Base-by-base conservation (phyloP, 495 filamentous ascomycete genomes). In the Daldinia loculata region DNA sequence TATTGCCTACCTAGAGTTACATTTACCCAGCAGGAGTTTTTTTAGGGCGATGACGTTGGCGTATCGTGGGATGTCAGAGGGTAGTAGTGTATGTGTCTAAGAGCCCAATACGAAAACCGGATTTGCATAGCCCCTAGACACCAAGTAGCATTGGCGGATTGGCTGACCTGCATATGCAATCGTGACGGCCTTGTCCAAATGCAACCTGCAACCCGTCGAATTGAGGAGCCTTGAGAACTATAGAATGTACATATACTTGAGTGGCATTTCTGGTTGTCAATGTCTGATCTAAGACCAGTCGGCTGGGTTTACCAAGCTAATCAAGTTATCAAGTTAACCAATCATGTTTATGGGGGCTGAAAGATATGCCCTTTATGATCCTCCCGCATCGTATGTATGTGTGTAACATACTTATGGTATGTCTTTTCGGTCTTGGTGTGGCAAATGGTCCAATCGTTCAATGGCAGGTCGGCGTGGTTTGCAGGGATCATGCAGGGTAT, bases 21-120 rank as follows among this genome's bases (percentile, higher is more conserved):
- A 72, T 65, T 58, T 39, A 24, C 43, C 7, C 9, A 48, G 52
- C 30, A 38, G 24, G 63, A n/a, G 26, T 29, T 53, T 56, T 72
- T 72, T 75, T 72, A 67, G 63, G 68, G 64, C 76, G 71, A 81
- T 80, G 79, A 81, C 78, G 78, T 77, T 76, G 74, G 66, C 57
- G 63, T 45, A 66, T 61, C 60, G 67, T 61, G 50, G 67, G 55
- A 24, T 48, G 43, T 48, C 43, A 48, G 19, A 24, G 22, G 11
- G 9, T 34, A 34, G 32, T n/a, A n/a, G n/a, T 32, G 30, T 32
- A 55, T 53, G 22, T 62, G n/a, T n/a, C n/a, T n/a, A n/a, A n/a
- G n/a, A n/a, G n/a, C n/a, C n/a, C 77, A 76, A 77, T 77, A 71
- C 71, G 62, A 77, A 78, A 77, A 73, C 77, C 74, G 74, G 75